Evolutionary conservation across 371 early-diverging fungal genomes (phyloP), one percentile per base, ranked within the genome.

Genomic region (Chytridiales sp.): DNA sequence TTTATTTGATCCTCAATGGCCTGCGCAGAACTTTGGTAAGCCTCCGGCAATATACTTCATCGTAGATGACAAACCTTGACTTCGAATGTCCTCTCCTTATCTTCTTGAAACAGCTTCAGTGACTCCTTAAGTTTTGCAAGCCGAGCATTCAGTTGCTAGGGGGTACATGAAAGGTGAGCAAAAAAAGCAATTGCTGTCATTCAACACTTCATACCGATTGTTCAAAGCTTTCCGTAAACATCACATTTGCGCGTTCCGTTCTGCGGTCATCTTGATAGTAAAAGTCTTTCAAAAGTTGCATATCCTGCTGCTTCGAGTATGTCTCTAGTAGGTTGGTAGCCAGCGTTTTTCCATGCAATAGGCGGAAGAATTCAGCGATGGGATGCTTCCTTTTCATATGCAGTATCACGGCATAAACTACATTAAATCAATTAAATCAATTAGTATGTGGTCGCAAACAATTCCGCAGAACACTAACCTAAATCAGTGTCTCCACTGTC

Each of bases 401-500:
- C 52, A 96, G 84, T 0, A 97, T 75, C 0, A 93, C 95, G 54
- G 92, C 79, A 63, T 96, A 94, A 0, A 95, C 93, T 88, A 51
- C n/a, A n/a, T n/a, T n/a, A n/a, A 21, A 42, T 43, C 34, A 22
- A 22, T 24, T 27, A 27, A 48, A 27, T 29, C 29, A 55, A 43
- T 22, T n/a, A n/a, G n/a, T n/a, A n/a, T n/a, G n/a, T n/a, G n/a
- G n/a, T n/a, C n/a, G 11, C 9, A 17, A 22, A 43, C 19, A 38
- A 5, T 21, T 21, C 4, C 26, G 44, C 36, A 32, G 15, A 19
- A 26, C 17, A 17, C 50, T 58, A 76, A 87, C 91, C 87, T 26
- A 98, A 79, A 75, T 98, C 95, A 0, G 94, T 89, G 52, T 98
- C 95, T 0, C 94, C 94, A 63, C 95, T 94, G 47, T 90, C 90